Base-by-base conservation (phyloP, 768 basidiomycete genomes). In the Boletus fagicola region DNA sequence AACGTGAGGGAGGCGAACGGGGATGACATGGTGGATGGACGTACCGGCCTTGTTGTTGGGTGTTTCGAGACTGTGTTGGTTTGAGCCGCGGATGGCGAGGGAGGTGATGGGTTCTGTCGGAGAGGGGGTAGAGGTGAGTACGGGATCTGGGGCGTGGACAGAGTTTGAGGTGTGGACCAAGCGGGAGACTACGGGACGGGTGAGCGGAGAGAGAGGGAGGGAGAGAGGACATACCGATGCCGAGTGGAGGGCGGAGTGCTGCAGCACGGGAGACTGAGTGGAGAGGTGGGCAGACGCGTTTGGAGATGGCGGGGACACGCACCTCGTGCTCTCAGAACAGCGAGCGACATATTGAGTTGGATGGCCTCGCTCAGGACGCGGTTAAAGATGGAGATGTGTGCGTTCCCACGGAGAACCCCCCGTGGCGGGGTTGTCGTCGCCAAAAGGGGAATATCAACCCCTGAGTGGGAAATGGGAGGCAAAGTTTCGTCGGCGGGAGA, bases 11-110 rank as follows among this genome's bases (percentile, higher is more conserved):
- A 51, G 18, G 28, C 26, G 46, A 30, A 44, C 16, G 40, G 52
- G n/a, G 36, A 30, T 26, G 31, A 35, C 46, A 53, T 15, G 30
- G 49, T 26, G 8, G 24, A 51, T 9, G 26, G 30, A 5, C 78
- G 65, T 71, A 92, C 94, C 94, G 65, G 90, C 93, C 73, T 83
- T 89, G 75, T 98, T 98, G 71, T 81, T 80, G 13, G 96, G 96
- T 20, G 85, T 87, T 78, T 94, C 88, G 56, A 98, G 77, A 68
- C 90, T 92, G 56, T 83, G 78, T 69, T 95, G 92, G 64, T 92
- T 92, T 31, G 90, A 92, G 48, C 85, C 90, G 44, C 79, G 81
- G 68, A 88, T 82, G 12, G 94, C 94, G 49, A 93, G 74, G 15
- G 77, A 73, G 7, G 92, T 92, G 60, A 85, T 79, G 13, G 89